Conservation (phyloP, 805 yeast species). For the Barnettozyma californica region DNA sequence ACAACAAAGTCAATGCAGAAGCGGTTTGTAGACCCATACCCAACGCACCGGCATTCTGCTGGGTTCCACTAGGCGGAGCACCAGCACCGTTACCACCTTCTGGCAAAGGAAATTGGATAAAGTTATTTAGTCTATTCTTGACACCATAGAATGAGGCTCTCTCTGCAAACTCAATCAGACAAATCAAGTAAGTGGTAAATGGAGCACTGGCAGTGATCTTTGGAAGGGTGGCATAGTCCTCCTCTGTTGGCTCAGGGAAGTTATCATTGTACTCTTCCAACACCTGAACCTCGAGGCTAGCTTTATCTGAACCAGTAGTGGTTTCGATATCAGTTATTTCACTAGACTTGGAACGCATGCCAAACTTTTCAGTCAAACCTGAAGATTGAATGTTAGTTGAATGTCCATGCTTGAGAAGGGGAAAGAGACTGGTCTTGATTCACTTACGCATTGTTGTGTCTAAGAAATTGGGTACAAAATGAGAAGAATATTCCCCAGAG, state of each 20-base stretch:
- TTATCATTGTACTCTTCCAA: conserved; percentile 9
- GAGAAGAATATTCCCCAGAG: neutral
- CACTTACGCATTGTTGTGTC: neutral
- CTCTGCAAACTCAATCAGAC: conserved; percentile 70
- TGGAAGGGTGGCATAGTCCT: conserved; percentile 30
- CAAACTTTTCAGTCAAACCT: neutral
- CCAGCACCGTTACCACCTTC: conserved; percentile 31
- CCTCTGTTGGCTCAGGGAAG: conserved; percentile 38
- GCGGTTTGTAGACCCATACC: conserved; percentile 56
- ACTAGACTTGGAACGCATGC: neutral
- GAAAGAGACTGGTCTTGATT: too few relatives aligned
- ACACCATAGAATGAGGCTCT: conserved; percentile 79
- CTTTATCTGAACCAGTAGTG: neutral
- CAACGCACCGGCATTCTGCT: conserved; percentile 45
- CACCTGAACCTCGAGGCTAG: neutral
- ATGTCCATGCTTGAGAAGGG: too few relatives aligned
- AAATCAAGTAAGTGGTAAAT: conserved; percentile 43
- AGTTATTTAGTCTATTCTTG: conserved; percentile 69
- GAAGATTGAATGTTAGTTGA: neutral
- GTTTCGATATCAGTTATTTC: neutral
- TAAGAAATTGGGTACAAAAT: too few relatives aligned
- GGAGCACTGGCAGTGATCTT: conserved; percentile 41
- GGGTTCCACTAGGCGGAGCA: conserved; percentile 16
- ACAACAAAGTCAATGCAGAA: conserved; percentile 64
- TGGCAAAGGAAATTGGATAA: conserved; percentile 53